A percentile compares a stretch with the other conserved stretches of the same genome.
Evolutionary conservation across 495 filamentous ascomycete species (phyloP).

Genomic region (Penicillium argentinense): DNA sequence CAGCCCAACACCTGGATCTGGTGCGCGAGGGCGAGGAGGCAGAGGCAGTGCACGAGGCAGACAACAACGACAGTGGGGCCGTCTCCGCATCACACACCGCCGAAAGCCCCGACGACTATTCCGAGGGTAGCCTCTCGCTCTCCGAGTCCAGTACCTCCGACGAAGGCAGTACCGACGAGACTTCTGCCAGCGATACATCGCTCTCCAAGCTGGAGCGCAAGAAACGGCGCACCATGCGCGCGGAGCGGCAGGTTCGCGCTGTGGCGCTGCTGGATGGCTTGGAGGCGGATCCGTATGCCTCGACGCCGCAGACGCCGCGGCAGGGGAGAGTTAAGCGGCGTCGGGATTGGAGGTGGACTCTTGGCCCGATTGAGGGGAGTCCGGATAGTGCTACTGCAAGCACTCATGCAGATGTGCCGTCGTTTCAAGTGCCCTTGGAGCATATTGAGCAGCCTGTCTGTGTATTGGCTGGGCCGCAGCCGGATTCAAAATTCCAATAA

Average conservation of each 20-base stretch:
- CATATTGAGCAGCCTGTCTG: constrained; percentile 3
- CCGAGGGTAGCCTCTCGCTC: constrained; percentile 29
- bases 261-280: constrained; percentile 42
- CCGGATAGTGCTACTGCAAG: neutral
- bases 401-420: constrained; percentile 1
- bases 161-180: constrained; percentile 29
- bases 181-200: neutral
- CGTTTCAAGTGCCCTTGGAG: neutral
- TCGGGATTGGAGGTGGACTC: constrained; percentile 59
- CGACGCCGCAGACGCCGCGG: constrained; percentile 50
- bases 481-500: constrained; percentile 1
- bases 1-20: constrained; percentile 43
- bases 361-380: constrained; percentile 38
- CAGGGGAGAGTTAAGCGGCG: constrained; percentile 50
- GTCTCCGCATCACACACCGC: constrained; percentile 7
- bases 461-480: neutral
- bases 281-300: constrained; percentile 27
- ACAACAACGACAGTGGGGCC: constrained; percentile 8
- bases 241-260: constrained; percentile 43
- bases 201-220: constrained; percentile 31
- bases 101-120: constrained; percentile 45
- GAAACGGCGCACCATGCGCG: constrained; percentile 37
- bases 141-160: constrained; percentile 46
- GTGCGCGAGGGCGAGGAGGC: constrained; percentile 6
- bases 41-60: constrained; percentile 14